Evolutionary conservation across 2,329 filamentous ascomycete species (phyloP), one percentile per base, ranked within the genome.

Genomic region (Alternaria atra): DNA sequence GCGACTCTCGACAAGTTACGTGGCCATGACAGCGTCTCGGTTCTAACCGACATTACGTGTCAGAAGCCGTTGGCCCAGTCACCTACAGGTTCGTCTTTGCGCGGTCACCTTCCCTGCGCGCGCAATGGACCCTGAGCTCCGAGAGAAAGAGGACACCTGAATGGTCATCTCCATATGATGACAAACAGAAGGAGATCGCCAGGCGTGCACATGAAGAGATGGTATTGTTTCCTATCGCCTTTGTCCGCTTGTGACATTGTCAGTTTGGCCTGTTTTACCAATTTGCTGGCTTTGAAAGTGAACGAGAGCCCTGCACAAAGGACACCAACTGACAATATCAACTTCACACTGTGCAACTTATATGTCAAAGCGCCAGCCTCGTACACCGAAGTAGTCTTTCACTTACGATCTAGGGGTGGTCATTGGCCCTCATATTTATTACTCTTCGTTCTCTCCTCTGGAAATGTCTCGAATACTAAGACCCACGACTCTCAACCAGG

Each of bases 181-280:
- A 27, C 13, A 6, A 6, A 13, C 10, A 42, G 9, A 30, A 25
- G 20, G 13, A 3, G 7, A 4, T 13, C 27, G 32, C 23, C 23
- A 29, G 25, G 25, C 15, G 23, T 9, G 12, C 29, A 6, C n/a
- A 5, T 34, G 12, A 10, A 9, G 25, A 43, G 17, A 48, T 42
- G 13, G 13, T 13, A 50, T 53, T 46, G 53, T 55, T 29, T 43
- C n/a, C 8, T 25, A 25, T n/a, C 2, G 12, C 43, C 64, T 57
- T 67, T 64, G 63, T 64, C 27, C 6, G 27, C 27, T 56, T 58
- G 46, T 58, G 27, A 34, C 25, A 55, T 51, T 58, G 43, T 58
- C 30, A 23, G 37, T 42, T 27, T 48, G 13, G 30, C 52, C 55
- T 53, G 51, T 35, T 52, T 56, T 37, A n/a, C 10, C 29, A 8